Conservation (phyloP, 495 filamentous ascomycete genomes). For the Staphylotrichum tortipilum region DNA sequence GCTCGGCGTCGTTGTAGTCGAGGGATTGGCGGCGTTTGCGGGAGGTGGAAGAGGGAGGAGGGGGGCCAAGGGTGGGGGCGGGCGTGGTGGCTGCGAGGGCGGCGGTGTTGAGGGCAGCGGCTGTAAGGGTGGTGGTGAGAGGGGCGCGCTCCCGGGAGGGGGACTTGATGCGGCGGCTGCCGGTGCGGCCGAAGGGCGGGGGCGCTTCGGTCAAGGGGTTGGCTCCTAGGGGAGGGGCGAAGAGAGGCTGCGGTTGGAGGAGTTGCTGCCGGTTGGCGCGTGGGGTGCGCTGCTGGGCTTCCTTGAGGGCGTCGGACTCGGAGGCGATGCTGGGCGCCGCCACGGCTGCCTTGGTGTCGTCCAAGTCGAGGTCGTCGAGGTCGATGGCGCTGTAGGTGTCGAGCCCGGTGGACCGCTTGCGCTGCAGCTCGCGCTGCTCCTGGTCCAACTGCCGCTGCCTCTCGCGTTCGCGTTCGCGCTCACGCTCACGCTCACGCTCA, state of each 20-base stretch:
- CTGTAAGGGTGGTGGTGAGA: too few species aligned
- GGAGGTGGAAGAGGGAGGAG: too few species aligned
- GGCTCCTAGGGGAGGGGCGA: background rate
- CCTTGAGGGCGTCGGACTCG: conserved; percentile 17
- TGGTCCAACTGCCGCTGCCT: too few species aligned
- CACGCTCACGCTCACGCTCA: conserved; percentile 16
- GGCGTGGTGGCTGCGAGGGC: too few species aligned
- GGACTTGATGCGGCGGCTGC: conserved; percentile 27
- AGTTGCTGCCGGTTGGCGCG: conserved; percentile 9
- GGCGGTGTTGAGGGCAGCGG: too few species aligned
- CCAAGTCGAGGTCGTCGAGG: conserved; percentile 18
- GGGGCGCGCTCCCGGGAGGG: too few species aligned
- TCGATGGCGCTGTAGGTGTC: conserved; percentile 19
- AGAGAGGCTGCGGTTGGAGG: background rate
- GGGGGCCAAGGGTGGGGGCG: too few species aligned
- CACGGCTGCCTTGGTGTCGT: conserved; percentile 26
- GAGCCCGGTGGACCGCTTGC: conserved; percentile 27
- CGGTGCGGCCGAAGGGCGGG: conserved; percentile 19
- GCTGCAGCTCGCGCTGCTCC: conserved; percentile 14
- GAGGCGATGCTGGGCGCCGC: conserved; percentile 10
- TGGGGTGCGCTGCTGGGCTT: conserved; percentile 19
- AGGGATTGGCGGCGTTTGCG: conserved; percentile 32
- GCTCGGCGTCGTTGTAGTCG: conserved; percentile 46
- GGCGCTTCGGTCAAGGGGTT: conserved; percentile 5
- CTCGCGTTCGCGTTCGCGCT: conserved; percentile 16